Evolutionary conservation across 2,329 filamentous ascomycete genomes (phyloP).

Genomic region (Curvularia verruculosa): DNA sequence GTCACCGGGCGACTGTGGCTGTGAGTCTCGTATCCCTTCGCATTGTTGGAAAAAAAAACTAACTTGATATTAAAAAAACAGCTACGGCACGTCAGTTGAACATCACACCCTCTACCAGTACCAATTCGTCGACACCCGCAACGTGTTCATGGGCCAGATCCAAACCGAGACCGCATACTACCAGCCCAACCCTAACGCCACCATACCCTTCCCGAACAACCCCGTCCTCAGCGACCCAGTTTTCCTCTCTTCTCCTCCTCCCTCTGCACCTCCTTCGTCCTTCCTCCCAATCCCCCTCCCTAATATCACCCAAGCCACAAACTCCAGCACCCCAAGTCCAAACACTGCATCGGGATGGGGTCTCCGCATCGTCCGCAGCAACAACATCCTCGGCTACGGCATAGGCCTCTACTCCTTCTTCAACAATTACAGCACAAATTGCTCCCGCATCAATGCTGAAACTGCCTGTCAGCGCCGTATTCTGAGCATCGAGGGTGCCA

Average conservation of each 20-base stretch:
- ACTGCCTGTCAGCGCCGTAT: conserved; percentile 58
- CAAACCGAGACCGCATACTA: conserved; percentile 89
- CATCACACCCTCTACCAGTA: conserved; percentile 75
- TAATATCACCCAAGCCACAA: conserved; percentile 56
- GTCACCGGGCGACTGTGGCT: conserved; percentile 49
- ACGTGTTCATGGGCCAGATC: conserved; percentile 81
- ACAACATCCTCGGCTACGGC: conserved; percentile 65
- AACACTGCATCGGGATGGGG: conserved; percentile 64
- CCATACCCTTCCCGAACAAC: conserved; percentile 67
- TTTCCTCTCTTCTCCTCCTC: conserved; percentile 55
- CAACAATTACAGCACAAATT: conserved; percentile 62
- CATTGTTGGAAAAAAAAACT: conserved; percentile 1
- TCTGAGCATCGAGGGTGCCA: conserved; percentile 54
- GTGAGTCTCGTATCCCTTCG: conserved; percentile 43
- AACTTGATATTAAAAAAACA: conserved; percentile 18
- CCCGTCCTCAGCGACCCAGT: conserved; percentile 68
- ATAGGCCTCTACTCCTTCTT: conserved; percentile 73
- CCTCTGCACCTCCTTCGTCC: background rate
- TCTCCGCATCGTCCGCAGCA: conserved; percentile 64
- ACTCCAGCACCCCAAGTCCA: conserved; percentile 16
- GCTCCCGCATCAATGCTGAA: conserved; percentile 28
- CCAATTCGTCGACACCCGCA: conserved; percentile 76
- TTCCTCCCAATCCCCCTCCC: background rate
- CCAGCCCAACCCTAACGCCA: conserved; percentile 79
- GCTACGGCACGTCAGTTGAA: conserved; percentile 71